Base-by-base conservation (phyloP, 169 alveolate species). In the Eimeria tenella region DNA sequence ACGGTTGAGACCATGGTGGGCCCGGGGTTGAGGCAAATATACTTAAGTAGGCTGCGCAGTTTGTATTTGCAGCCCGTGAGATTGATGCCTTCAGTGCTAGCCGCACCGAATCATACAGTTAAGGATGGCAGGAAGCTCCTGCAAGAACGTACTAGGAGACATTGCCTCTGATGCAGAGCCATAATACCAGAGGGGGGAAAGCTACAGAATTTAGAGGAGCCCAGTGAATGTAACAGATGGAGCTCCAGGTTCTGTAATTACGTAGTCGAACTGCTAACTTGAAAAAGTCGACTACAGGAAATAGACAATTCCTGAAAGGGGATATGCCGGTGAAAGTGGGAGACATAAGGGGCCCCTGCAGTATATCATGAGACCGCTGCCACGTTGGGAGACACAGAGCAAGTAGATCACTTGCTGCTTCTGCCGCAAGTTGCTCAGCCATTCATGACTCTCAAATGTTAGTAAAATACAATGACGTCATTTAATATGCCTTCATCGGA, bases 261-360 rank as follows among this genome's bases (percentile, higher is more conserved):
- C 21, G n/a, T 15, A 52, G 86, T 19, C 86, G 53, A 19, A 75
- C 49, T 19, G 21, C 65, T 52, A 75, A 19, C 31, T n/a, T 55
- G 58, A 81, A 50, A 56, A 65, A 58, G 73, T 81, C 73, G 56
- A 81, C 62, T 23, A 81, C 21, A 25, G 13, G 73, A 55, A 81
- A 10, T 53, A 55, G 73, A n/a, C 70, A 79, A n/a, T 52, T 31
- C n/a, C 86, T 0, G 53, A 19, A 21, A 81, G 11, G 6, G n/a
- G 4, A 52, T 53, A 4, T 58, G 55, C 88, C 25, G 50, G 75
- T 55, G 90, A 58, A 17, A 56, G 10, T 82, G 75, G 6, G 23
- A 55, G 42, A 56, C 62, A 68, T 68, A 60, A 82, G 90, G 75
- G 90, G 58, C 90, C 90, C 90, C 56, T 55, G 90, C 90, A 7